Percentiles rank a stretch among this genome's conserved stretches.
phyloP scores from a whole-genome alignment of 306 rosid species.

The Malus sieversii region DNA sequence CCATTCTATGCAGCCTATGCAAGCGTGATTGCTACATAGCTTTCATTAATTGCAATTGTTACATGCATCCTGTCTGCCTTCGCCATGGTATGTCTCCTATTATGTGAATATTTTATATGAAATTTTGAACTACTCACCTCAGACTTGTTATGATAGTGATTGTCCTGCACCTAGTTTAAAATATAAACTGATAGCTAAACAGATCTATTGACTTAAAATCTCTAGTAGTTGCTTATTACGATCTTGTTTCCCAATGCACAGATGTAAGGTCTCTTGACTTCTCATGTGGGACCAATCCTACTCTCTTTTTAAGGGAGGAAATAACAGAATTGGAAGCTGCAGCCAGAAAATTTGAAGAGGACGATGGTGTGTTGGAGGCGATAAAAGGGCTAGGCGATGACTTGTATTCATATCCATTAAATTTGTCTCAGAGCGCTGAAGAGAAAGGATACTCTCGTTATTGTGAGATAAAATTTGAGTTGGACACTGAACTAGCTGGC shows the following conservation, averaged over 20 bases:
- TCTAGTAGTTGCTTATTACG: not conserved
- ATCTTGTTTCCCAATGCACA: conserved; percentile 32
- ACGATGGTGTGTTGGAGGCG: conserved; percentile 39
- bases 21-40: conserved; percentile 84
- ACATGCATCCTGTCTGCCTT: conserved; percentile 70
- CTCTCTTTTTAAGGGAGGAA: conserved; percentile 67
- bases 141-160: not conserved
- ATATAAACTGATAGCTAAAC: not conserved
- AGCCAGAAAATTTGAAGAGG: conserved; percentile 75
- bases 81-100: conserved; percentile 68
- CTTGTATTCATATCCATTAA: conserved; percentile 54
- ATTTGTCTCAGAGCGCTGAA: conserved; percentile 48
- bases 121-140: not conserved
- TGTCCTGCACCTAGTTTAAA: not conserved
- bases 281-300: conserved; percentile 50
- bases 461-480: conserved; percentile 54
- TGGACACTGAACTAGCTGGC: conserved; percentile 26
- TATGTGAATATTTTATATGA: not conserved
- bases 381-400: conserved; percentile 38
- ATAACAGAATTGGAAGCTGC: conserved; percentile 76
- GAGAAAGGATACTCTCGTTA: conserved; percentile 60
- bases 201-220: not conserved
- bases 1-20: conserved; percentile 83
- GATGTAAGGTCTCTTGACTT: conserved; percentile 61
- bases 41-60: conserved; percentile 68